A percentile compares a stretch with the other conserved stretches of the same genome.
Conservation (phyloP, 495 filamentous ascomycete genomes). For the Chlorociboria aeruginascens region DNA sequence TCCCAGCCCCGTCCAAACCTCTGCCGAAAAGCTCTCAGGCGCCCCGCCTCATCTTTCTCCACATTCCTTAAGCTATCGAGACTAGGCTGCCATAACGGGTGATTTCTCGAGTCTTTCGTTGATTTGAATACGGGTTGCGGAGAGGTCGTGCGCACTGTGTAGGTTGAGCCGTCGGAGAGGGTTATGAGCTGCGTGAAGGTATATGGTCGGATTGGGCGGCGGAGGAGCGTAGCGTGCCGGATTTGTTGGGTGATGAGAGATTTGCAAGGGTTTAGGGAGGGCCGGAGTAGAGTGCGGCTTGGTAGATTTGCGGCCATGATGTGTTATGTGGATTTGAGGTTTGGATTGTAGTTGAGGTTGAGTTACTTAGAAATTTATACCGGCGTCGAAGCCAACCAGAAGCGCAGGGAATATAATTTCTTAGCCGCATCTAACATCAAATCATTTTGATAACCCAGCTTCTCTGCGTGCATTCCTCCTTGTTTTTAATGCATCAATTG, state of each 20-base stretch:
- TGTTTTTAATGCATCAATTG: too few species aligned
- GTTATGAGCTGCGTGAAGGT: constrained; percentile 93
- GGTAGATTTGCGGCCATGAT: constrained; percentile 8
- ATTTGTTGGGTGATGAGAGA: constrained; percentile 22
- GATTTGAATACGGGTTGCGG: constrained; percentile 64
- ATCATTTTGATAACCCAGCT: too few species aligned
- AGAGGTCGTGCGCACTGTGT: constrained; percentile 77
- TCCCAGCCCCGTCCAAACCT: constrained; percentile 81
- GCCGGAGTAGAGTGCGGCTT: not conserved
- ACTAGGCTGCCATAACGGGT: constrained; percentile 79
- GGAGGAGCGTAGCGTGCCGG: constrained; percentile 82
- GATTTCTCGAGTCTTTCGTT: constrained; percentile 79
- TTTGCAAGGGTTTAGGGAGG: not conserved
- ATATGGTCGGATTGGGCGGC: constrained; percentile 81
- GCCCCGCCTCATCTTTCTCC: constrained; percentile 91
- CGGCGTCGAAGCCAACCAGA: not conserved
- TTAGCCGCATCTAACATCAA: not conserved
- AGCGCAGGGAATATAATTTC: not conserved
- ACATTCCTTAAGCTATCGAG: constrained; percentile 67
- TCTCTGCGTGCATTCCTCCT: too few species aligned
- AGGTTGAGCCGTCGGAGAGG: constrained; percentile 83
- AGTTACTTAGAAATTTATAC: constrained; percentile 1
- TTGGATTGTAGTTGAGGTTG: not conserved
- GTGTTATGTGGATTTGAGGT: constrained; percentile 15
- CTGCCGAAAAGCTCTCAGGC: constrained; percentile 70